Percentiles rank a stretch among this genome's conserved stretches.
These are phyloP conservation scores for Acer yangbiense DNA, from an alignment of 345 rosid species.

Conservation along the genomic window DNA sequence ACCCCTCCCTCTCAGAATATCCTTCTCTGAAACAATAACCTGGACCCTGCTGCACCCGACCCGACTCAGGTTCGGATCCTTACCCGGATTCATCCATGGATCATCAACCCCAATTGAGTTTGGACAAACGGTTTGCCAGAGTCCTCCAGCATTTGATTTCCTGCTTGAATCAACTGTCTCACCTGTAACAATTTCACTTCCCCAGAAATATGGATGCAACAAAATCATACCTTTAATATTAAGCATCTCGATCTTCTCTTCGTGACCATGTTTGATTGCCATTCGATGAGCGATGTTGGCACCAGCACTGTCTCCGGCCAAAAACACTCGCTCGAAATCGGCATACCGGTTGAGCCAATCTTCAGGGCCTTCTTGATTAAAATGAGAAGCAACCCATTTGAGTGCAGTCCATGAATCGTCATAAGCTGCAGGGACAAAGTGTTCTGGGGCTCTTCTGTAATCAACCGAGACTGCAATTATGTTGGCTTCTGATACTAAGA, in stretches of 20 bases:
- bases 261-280: conserved; percentile 20
- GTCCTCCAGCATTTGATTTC: not conserved
- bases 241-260: conserved; percentile 22
- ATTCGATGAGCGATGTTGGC: conserved; percentile 35
- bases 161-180: not conserved
- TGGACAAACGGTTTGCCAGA: conserved; percentile 40
- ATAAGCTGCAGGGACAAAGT: conserved; percentile 39
- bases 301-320: conserved; percentile 44
- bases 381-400: conserved; percentile 40
- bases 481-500: conserved; percentile 23
- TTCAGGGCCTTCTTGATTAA: conserved; percentile 31
- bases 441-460: conserved; percentile 39
- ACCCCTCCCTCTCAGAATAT: conserved; percentile 38
- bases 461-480: conserved; percentile 35
- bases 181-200: conserved; percentile 17
- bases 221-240: conserved; percentile 22
- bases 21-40: conserved; percentile 50
- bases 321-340: conserved; percentile 29
- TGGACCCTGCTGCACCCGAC: conserved; percentile 41
- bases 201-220: no score
- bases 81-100: conserved; percentile 45
- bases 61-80: conserved; percentile 35
- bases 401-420: conserved; percentile 47
- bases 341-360: conserved; percentile 38
- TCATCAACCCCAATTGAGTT: conserved; percentile 44